phyloP scores from a whole-genome alignment of 306 rosid species.

The Datisca glomerata region DNA sequence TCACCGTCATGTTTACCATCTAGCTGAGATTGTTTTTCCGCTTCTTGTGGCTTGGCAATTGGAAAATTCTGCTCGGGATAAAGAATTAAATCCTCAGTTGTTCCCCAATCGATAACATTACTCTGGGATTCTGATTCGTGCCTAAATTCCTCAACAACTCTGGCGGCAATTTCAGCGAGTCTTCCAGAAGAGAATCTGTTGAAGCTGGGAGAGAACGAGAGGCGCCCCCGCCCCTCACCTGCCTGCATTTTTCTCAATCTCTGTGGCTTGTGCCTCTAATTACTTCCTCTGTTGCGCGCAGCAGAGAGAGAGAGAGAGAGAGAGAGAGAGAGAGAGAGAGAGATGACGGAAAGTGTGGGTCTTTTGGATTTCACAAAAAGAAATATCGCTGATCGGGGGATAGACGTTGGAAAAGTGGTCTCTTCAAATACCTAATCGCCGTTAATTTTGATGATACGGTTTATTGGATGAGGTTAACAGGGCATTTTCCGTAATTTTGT shows the following conservation, averaged over 20 bases:
- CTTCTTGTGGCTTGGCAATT: not conserved
- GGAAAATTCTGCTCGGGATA: not conserved
- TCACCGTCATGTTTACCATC: conserved; percentile 2
- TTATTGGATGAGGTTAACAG: too few species aligned
- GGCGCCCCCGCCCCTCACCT: conserved; percentile 16
- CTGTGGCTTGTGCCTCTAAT: not conserved
- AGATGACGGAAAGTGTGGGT: too few species aligned
- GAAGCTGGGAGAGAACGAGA: conserved; percentile 64
- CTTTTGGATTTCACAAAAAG: too few species aligned
- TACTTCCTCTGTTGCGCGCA: too few species aligned
- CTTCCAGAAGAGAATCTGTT: conserved; percentile 43
- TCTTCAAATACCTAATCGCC: too few species aligned
- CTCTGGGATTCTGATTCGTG: conserved; percentile 18
- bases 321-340: too few species aligned
- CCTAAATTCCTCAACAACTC: conserved; percentile 51
- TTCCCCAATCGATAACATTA: conserved; percentile 1
- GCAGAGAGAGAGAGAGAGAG: not conserved
- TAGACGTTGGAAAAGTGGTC: too few species aligned
- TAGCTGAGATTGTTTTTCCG: too few species aligned
- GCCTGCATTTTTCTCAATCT: conserved; percentile 23
- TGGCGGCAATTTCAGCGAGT: conserved; percentile 52
- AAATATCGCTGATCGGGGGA: too few species aligned
- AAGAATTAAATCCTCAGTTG: not conserved
- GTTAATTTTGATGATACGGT: too few species aligned
- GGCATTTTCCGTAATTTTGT: too few species aligned